phyloP scores from a whole-genome alignment of 139 green algal genomes.

The Chlamydomonas schloesseri region DNA sequence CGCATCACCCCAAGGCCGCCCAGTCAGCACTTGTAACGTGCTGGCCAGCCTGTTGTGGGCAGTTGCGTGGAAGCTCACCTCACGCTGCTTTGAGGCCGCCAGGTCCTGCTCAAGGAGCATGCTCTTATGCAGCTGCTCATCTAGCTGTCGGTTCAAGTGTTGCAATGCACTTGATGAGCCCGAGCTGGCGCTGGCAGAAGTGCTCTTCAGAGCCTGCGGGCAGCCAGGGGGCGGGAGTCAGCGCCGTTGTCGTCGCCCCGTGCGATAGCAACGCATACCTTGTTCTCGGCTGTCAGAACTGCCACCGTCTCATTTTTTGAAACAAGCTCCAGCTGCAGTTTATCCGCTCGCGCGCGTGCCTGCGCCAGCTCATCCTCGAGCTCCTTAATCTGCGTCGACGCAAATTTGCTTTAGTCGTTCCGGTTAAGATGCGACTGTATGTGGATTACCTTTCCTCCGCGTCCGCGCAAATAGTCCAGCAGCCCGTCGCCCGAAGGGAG shows the following conservation, averaged over 20 bases:
- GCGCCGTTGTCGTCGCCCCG: too few relatives aligned
- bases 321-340: slow-evolving; percentile 43
- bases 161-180: neutral
- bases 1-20: too few relatives aligned
- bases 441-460: slow-evolving; percentile 43
- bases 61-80: too few relatives aligned
- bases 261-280: neutral
- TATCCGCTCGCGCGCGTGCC: neutral
- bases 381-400: slow-evolving; percentile 59
- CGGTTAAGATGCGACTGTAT: too few relatives aligned
- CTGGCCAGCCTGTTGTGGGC: too few relatives aligned
- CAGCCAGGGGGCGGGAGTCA: neutral
- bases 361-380: slow-evolving; percentile 54
- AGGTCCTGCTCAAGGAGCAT: slow-evolving; percentile 47
- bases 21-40: too few relatives aligned
- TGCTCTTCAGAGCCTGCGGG: neutral
- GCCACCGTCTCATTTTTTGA: slow-evolving; percentile 11
- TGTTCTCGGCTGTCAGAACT: slow-evolving; percentile 3
- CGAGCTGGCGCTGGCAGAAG: neutral
- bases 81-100: slow-evolving; percentile 11
- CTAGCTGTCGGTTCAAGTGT: slow-evolving; percentile 27
- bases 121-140: slow-evolving; percentile 17
- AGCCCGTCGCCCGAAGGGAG: slow-evolving; percentile 31
- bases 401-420: too few relatives aligned
- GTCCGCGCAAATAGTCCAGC: slow-evolving; percentile 46